phyloP scores from a whole-genome alignment of 768 basidiomycete species.

The Kwoniella pini region DNA sequence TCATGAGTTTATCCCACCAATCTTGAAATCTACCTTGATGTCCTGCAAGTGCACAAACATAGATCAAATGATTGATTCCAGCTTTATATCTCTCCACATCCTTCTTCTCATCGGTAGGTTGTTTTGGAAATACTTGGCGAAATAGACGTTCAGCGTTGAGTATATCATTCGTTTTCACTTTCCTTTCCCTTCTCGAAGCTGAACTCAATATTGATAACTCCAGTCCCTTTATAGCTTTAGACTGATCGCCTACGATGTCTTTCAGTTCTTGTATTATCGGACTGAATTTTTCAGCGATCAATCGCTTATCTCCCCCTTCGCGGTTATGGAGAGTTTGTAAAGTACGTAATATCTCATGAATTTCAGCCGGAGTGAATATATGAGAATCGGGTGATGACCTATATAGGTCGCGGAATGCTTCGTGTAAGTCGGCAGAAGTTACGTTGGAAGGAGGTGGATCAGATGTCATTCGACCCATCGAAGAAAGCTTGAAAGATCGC shows the following conservation, averaged over 20 bases:
- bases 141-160: slow-evolving; percentile 16
- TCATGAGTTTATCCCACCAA: slow-evolving; percentile 12
- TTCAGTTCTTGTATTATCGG: slow-evolving; percentile 21
- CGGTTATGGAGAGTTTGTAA: slow-evolving; percentile 5
- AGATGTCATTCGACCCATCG: slow-evolving; percentile 13
- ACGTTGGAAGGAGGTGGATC: slow-evolving; percentile 58
- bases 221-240: slow-evolving; percentile 8
- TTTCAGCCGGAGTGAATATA: slow-evolving; percentile 30
- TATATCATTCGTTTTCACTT: slow-evolving; percentile 17
- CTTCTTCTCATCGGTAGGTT: not conserved
- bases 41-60: slow-evolving; percentile 31
- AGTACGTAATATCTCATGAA: slow-evolving; percentile 15
- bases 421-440: slow-evolving; percentile 23
- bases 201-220: slow-evolving; percentile 6
- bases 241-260: slow-evolving; percentile 12
- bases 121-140: not conserved
- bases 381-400: slow-evolving; percentile 27
- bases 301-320: slow-evolving; percentile 13
- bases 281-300: slow-evolving; percentile 1
- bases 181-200: not conserved
- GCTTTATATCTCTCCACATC: not conserved
- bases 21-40: slow-evolving; percentile 18
- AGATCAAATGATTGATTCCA: slow-evolving; percentile 37
- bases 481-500: slow-evolving; percentile 11
- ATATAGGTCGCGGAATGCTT: slow-evolving; percentile 17